Evolutionary conservation across 2,329 filamentous ascomycete species (phyloP), one percentile per base, ranked within the genome.

Genomic region (Colletotrichum sp.): DNA sequence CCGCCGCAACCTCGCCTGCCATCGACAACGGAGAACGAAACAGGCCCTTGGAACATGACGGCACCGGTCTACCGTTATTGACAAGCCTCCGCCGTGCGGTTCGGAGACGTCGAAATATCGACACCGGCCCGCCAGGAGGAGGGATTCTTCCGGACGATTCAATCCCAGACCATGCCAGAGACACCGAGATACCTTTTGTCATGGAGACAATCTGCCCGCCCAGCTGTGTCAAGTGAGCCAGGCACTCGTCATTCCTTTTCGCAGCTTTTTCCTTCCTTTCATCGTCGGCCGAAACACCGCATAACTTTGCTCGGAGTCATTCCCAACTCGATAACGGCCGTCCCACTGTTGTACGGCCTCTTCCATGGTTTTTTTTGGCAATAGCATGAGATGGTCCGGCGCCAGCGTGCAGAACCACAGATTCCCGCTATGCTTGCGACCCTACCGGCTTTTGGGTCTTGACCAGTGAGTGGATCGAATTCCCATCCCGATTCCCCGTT

Each of bases 391-490:
- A 55, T 60, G 26, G 72, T n/a, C 69, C 38, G 36, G 26, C 38
- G 72, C 55, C 72, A 61, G 38, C 65, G 36, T 64, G 58, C 36
- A 64, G 43, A 64, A 24, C 55, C 38, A 43, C 30, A 57, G n/a
- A 71, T 55, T 61, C 34, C 72, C 60, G 58, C 72, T 58, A 43
- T 71, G 43, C 26, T 60, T 74, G 67, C 67, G 60, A 65, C 61
- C 28, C 28, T 71, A 58, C 71, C 64, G 26, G 18, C 52, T 60
- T 28, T 55, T 28, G 57, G 16, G n/a, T n/a, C 38, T 52, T 28
- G 26, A 26, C 48, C 43, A 48, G 16, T 32, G 26, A 32, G 70
- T 60, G 70, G 70, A 67, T 26, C 64, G n/a, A 30, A 36, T 36
- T 63, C 57, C 57, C 65, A 73, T 55, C 38, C 55, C 72, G 58